Conservation (phyloP, 2,329 filamentous ascomycete species). For the Ambrosiella xylebori region DNA sequence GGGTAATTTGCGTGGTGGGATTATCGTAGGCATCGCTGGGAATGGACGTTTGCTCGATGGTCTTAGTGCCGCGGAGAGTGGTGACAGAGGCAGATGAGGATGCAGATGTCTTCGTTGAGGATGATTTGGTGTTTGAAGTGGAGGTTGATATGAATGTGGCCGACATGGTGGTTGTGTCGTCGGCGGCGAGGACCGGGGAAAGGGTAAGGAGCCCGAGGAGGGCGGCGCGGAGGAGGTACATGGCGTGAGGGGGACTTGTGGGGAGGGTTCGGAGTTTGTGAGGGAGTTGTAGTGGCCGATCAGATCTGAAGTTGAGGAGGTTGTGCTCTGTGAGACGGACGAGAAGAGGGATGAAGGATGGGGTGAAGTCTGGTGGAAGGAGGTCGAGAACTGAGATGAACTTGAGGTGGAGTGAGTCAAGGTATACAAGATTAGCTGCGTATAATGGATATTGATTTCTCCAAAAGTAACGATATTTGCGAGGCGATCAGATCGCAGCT, state of each 20-base stretch:
- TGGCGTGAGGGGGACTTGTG: not conserved
- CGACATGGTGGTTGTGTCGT: constrained; percentile 1
- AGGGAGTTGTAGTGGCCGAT: not conserved
- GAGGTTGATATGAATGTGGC: not conserved
- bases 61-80: constrained; percentile 23
- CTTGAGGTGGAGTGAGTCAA: too few relatives aligned
- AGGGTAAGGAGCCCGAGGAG: not conserved
- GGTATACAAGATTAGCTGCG: too few relatives aligned
- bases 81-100: constrained; percentile 18
- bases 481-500: too few relatives aligned
- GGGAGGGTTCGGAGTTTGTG: not conserved
- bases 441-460: too few relatives aligned
- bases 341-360: too few relatives aligned
- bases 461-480: too few relatives aligned
- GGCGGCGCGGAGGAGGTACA: not conserved
- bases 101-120: not conserved
- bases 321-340: too few relatives aligned
- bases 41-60: constrained; percentile 23
- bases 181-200: not conserved
- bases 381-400: too few relatives aligned
- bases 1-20: constrained; percentile 17
- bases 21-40: constrained; percentile 30
- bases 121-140: not conserved
- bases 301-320: too few relatives aligned
- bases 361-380: too few relatives aligned